Evolutionary conservation across 1,284 basidiomycete species (phyloP).

Genomic region (Pseudozyma hubeiensis): DNA sequence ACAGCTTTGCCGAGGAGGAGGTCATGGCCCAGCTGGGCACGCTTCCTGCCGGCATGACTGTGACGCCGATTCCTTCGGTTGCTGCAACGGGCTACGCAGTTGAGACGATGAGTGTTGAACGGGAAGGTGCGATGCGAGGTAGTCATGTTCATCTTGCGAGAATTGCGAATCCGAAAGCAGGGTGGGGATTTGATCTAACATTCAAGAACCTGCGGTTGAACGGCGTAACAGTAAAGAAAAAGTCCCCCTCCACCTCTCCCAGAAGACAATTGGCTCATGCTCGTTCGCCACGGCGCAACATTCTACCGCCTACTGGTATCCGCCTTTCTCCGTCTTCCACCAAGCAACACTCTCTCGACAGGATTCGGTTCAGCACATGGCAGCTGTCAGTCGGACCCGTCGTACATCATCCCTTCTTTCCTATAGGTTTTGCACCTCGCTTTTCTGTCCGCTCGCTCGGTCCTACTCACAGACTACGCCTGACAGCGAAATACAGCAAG

Average conservation of each 20-base stretch:
- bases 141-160: neutral
- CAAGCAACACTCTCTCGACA: neutral
- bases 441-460: neutral
- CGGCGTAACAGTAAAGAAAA: neutral
- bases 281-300: constrained; percentile 4
- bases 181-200: neutral
- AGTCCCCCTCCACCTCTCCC: constrained; percentile 12
- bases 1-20: constrained; percentile 33
- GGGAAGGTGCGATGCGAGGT: neutral
- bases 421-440: neutral
- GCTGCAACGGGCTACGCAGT: neutral
- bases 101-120: constrained; percentile 2
- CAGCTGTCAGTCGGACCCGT: neutral
- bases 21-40: constrained; percentile 45
- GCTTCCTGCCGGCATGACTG: constrained; percentile 32
- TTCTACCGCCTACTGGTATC: neutral
- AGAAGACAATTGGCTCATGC: constrained; percentile 8
- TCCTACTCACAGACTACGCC: constrained; percentile 1
- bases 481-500: neutral
- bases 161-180: neutral
- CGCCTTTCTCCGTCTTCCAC: neutral
- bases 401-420: neutral
- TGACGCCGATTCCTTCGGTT: neutral
- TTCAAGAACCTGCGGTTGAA: neutral
- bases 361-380: neutral